phyloP scores from a whole-genome alignment of 345 rosid species.

The Durio zibethinus region DNA sequence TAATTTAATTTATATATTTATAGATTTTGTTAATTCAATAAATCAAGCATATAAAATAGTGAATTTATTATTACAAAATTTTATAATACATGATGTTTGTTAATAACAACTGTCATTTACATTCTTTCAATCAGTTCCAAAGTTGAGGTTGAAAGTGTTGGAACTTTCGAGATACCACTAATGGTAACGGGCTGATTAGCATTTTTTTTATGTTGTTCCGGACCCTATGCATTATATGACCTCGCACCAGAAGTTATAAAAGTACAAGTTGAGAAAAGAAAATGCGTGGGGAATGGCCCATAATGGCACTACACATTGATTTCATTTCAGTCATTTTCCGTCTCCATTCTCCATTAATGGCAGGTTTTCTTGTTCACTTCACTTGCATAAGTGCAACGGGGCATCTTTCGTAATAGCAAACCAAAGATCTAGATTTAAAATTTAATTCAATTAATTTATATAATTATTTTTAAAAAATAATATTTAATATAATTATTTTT shows the following conservation, averaged over 20 bases:
- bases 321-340: constrained; percentile 1
- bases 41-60: no score
- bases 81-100: no score
- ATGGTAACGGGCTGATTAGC: not conserved
- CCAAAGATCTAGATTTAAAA: no score
- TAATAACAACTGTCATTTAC: no score
- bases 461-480: no score
- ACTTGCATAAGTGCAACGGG: not conserved
- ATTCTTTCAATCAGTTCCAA: not conserved
- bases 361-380: not conserved
- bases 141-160: not conserved
- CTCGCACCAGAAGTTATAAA: not conserved
- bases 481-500: no score
- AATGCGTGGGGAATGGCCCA: not conserved
- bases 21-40: no score
- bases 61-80: no score
- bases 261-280: not conserved
- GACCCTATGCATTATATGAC: not conserved
- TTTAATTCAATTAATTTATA: no score
- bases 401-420: not conserved
- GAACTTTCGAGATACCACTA: not conserved
- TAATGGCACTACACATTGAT: not conserved
- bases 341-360: not conserved
- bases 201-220: not conserved
- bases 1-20: no score